These are phyloP conservation scores for Taiozyma onychis DNA, from an alignment of 1,139 yeast species.

Conservation along the genomic window DNA sequence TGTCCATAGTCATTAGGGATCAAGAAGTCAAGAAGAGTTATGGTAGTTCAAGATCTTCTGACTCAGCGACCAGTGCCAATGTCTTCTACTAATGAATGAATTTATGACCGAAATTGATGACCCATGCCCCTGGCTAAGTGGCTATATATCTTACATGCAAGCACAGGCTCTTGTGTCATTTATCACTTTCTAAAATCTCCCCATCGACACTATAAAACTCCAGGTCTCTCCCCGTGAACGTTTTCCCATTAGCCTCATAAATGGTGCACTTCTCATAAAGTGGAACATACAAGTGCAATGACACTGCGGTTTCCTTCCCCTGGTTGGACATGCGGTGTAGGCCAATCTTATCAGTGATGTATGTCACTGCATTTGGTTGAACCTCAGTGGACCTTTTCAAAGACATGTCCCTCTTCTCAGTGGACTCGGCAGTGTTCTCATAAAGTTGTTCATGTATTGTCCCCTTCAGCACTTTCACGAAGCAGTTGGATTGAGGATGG, in stretches of 20 bases:
- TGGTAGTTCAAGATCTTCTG: slow-evolving; percentile 19
- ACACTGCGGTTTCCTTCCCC: slow-evolving; percentile 31
- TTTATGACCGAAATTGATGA: not conserved
- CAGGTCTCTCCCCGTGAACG: not conserved
- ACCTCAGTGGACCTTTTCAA: slow-evolving; percentile 8
- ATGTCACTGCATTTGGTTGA: slow-evolving; percentile 40
- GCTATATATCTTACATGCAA: not conserved
- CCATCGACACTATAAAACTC: slow-evolving; percentile 8
- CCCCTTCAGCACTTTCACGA: slow-evolving; percentile 52
- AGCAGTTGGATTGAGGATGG: slow-evolving; percentile 57
- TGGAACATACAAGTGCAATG: slow-evolving; percentile 55
- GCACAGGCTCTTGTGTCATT: not conserved
- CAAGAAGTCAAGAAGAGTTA: slow-evolving; percentile 17
- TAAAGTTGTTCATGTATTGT: slow-evolving; percentile 41
- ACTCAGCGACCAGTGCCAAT: slow-evolving; percentile 4
- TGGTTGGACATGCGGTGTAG: slow-evolving; percentile 39
- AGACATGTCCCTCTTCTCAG: slow-evolving; percentile 23
- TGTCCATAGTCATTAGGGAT: slow-evolving; percentile 30
- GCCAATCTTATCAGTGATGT: slow-evolving; percentile 50
- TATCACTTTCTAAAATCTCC: not conserved
- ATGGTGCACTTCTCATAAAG: slow-evolving; percentile 39
- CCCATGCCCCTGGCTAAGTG: too few relatives aligned
- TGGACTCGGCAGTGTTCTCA: slow-evolving; percentile 30
- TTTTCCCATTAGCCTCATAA: slow-evolving; percentile 4
- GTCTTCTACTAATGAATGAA: slow-evolving; percentile 4